Conservation (phyloP, 2,329 filamentous ascomycete species). For the Diaporthe humulicola region DNA sequence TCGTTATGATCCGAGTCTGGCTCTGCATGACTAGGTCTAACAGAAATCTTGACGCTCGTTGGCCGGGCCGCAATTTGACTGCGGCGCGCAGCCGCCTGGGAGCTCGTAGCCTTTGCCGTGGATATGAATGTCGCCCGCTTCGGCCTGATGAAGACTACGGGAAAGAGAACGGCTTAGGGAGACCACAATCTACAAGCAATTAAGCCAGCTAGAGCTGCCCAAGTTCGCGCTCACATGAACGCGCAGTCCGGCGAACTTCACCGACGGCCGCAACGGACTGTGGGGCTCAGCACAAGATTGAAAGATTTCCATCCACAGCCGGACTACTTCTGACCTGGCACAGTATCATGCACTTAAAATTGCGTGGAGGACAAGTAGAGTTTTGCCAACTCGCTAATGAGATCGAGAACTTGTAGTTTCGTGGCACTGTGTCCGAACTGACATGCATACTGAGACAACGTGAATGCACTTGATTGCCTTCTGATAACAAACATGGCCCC, state of each 20-base stretch:
- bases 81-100: not conserved
- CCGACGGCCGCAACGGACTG: not conserved
- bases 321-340: not conserved
- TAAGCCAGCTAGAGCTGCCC: no score
- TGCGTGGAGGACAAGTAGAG: not conserved
- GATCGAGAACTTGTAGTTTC: not conserved
- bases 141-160: not conserved
- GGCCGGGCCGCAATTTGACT: not conserved
- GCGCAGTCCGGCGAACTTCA: not conserved
- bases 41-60: not conserved
- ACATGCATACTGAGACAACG: not conserved
- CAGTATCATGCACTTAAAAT: no score
- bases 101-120: not conserved
- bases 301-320: no score
- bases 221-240: not conserved
- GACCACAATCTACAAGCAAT: not conserved
- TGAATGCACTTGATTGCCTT: not conserved
- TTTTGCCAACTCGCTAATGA: not conserved
- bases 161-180: no score
- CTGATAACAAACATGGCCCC: not conserved
- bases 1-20: not conserved
- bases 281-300: not conserved
- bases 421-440: no score
- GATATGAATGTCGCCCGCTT: not conserved
- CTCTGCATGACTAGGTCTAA: not conserved